Conservation (phyloP, 441 rosid species). For the Erodium texanum region DNA sequence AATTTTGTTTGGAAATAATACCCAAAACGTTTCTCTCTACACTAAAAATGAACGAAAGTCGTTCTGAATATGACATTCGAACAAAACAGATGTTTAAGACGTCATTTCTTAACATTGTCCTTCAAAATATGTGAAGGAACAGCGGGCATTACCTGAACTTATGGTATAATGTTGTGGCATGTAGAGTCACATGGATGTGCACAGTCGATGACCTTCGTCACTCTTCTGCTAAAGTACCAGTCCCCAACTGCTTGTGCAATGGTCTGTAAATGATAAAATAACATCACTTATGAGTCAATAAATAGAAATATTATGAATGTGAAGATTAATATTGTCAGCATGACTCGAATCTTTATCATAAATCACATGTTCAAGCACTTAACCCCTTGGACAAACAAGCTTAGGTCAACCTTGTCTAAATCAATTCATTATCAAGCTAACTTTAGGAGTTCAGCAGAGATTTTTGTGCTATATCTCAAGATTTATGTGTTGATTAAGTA, state of each 20-base stretch:
- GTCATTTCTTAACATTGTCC: too few species aligned
- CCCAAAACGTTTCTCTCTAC: too few species aligned
- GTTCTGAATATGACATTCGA: too few species aligned
- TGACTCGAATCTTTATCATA: too few species aligned
- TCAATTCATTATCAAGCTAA: not conserved
- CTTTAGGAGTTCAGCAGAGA: not conserved
- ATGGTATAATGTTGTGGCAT: conserved; percentile 57
- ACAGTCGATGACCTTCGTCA: conserved; percentile 41
- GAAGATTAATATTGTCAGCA: too few species aligned
- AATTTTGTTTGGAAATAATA: too few species aligned
- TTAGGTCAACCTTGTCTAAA: too few species aligned
- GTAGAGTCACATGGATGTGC: conserved; percentile 58
- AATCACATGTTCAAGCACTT: too few species aligned
- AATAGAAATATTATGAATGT: not conserved
- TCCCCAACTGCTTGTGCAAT: conserved; percentile 60
- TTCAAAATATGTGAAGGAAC: not conserved
- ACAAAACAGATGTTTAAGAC: too few species aligned
- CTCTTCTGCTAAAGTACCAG: conserved; percentile 53
- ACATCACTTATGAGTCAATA: not conserved
- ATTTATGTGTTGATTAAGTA: conserved; percentile 4
- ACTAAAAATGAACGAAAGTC: too few species aligned
- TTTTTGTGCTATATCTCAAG: not conserved
- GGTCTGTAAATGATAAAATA: conserved; percentile 26
- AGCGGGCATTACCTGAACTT: conserved; percentile 23
- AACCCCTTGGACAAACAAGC: too few species aligned